A percentile compares a stretch with the other conserved stretches of the same genome.
Evolutionary conservation across 768 basidiomycete genomes (phyloP).

Genomic region (Leccinellum rugosiceps): DNA sequence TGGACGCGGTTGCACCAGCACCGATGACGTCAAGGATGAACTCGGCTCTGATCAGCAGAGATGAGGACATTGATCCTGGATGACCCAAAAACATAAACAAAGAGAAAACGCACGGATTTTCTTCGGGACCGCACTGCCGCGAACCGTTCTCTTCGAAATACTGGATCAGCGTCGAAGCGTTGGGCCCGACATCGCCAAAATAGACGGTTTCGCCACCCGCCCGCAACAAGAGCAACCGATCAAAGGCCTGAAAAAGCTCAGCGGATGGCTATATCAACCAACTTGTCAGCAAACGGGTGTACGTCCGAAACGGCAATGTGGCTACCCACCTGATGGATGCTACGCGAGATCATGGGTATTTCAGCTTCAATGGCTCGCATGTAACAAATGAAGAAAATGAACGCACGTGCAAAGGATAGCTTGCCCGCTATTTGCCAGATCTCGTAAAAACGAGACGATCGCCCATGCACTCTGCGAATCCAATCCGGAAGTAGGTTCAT

Average conservation of each 20-base stretch:
- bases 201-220: slow-evolving; percentile 73
- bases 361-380: not conserved
- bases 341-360: not conserved
- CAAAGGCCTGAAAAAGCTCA: slow-evolving; percentile 79
- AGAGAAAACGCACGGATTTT: slow-evolving; percentile 54
- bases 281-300: not conserved
- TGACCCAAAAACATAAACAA: slow-evolving; percentile 39
- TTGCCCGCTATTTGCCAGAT: slow-evolving; percentile 77
- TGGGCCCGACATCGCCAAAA: slow-evolving; percentile 65
- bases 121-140: slow-evolving; percentile 54
- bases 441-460: slow-evolving; percentile 69
- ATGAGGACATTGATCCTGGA: slow-evolving; percentile 25
- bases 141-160: slow-evolving; percentile 77
- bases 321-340: slow-evolving; percentile 39
- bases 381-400: not conserved
- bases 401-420: slow-evolving; percentile 86
- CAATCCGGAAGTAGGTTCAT: slow-evolving; percentile 86
- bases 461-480: slow-evolving; percentile 88
- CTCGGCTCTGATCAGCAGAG: slow-evolving; percentile 42
- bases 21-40: slow-evolving; percentile 73
- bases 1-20: slow-evolving; percentile 63
- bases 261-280: slow-evolving; percentile 58
- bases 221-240: slow-evolving; percentile 70
- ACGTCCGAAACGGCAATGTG: too few species aligned
- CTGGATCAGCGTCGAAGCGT: slow-evolving; percentile 58